Conservation (phyloP, 164 flowering plant species). For the Taxillus chinensis region DNA sequence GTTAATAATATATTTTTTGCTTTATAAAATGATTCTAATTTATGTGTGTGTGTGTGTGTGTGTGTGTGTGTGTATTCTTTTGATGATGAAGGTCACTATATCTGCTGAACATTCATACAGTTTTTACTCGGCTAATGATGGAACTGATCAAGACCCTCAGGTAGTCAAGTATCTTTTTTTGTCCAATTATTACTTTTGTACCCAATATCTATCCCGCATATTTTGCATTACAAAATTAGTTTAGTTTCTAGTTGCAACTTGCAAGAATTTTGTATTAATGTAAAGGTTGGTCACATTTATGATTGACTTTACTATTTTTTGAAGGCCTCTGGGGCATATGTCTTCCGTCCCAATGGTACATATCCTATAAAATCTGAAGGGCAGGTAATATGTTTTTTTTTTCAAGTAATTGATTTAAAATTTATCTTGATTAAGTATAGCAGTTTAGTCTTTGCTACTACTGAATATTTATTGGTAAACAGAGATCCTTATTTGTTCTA, state of each 20-base stretch:
- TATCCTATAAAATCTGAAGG: constrained; percentile 1
- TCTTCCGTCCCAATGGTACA: constrained; percentile 1
- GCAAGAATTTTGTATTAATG: background rate
- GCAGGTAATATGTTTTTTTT: constrained; percentile 30
- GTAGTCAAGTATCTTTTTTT: background rate
- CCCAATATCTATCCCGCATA: background rate
- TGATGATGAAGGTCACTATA: background rate
- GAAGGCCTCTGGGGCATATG: constrained; percentile 4
- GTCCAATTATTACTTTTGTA: background rate
- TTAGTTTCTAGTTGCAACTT: too few species aligned
- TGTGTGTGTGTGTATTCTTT: too few species aligned
- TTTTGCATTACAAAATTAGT: background rate
- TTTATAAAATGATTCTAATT: too few species aligned
- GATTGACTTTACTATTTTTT: background rate
- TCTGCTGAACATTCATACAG: background rate
- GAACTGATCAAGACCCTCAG: background rate
- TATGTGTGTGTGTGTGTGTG: too few species aligned
- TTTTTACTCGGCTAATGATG: background rate
- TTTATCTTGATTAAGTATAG: background rate
- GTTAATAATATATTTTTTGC: too few species aligned
- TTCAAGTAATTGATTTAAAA: background rate
- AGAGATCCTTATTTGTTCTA: constrained; percentile 19
- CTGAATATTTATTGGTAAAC: background rate
- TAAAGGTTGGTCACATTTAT: background rate
- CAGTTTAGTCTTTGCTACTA: background rate